Base-by-base conservation (phyloP, 352 stramenopile species). In the Phytophthora syringae region DNA sequence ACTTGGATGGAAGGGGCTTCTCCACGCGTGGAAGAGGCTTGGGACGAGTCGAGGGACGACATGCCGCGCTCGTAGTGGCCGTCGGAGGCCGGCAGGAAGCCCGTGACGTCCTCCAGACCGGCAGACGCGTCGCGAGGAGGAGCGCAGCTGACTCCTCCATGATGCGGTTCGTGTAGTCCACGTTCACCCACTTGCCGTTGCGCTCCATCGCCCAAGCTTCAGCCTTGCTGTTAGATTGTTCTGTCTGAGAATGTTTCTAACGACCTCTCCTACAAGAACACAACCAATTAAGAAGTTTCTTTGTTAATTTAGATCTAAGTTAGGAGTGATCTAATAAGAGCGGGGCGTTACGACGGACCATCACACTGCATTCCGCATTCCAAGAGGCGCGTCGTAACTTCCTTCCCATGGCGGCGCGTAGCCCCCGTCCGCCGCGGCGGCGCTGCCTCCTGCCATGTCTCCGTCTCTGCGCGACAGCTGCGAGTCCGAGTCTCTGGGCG, bases 121-220 rank as follows among this genome's bases (percentile, higher is more conserved):
- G n/a, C 27, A 4, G 30, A 7, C 1, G 37, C 7, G 20, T 40
- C 7, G 18, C n/a, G 6, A 27, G 50, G 18, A 36, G 55, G 20
- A 82, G 52, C 22, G 63, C 74, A 5, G 52, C 21, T 13, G 74
- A 82, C 40, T 89, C 83, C 22, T 87, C 80, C 43, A 86, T 54
- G 32, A 84, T 77, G 52, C 73, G 82, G 60, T 84, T 88, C 65
- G 85, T 85, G 70, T 93, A 93, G 80, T 94, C 86, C 44, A 94
- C 86, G 62, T 94, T 93, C 69, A 94, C 86, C 86, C 86, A 94
- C 76, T 94, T 94, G 69, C 80, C 79, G 59, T 90, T 92, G 54
- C 78, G 82, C 24, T 32, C 27, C 27, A 32, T 32, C 9, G 27
- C 27, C 24, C n/a, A n/a, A n/a, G n/a, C n/a, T n/a, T 11, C 2